Evolutionary conservation across 1,139 yeast species (phyloP), one percentile per base, ranked within the genome.

Genomic region (Citeromyces hawaiiensis): DNA sequence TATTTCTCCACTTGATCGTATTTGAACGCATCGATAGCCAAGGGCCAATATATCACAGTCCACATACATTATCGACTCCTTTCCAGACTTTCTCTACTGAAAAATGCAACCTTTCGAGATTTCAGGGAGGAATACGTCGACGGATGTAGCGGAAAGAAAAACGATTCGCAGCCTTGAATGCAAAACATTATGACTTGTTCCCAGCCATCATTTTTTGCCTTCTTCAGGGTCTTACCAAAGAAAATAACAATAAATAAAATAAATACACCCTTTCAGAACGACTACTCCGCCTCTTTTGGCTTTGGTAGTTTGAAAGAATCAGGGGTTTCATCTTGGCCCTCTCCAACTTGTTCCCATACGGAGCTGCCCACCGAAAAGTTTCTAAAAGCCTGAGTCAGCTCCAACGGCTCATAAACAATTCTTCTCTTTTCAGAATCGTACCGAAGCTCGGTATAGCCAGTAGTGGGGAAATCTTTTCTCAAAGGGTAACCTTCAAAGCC

Each of bases 401-500:
- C 94, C 55, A 85, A 70, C 39, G 95, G 95, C 63, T 83, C 94
- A 57, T 85, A 85, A 29, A 85, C 85, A 43, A 85, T 79, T 57
- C 95, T 74, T 69, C 83, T 79, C 72, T 85, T 85, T 61, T 85
- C 94, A 58, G 83, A 88, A 59, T 85, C 94, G 60, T 83, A 85
- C 57, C 91, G 73, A 37, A 85, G 86, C 64, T 85, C 94, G 39
- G 93, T 83, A 63, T 82, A 85, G 45, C 94, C 94, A 38, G 94
- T 82, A 38, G 91, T 76, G 51, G 95, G 95, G 82, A 85, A 85
- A 61, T 85, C 95, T 61, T 85, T 85, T 61, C 94, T 76, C 57
- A 85, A 70, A 13, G 95, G 95, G 57, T 85, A 93, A 41, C 95
- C 95, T 60, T 83, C 94, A 53, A 85, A 85, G 30, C 95, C 95